phyloP scores from a whole-genome alignment of 495 filamentous ascomycete species.

The Rostrohypoxylon terebratum region DNA sequence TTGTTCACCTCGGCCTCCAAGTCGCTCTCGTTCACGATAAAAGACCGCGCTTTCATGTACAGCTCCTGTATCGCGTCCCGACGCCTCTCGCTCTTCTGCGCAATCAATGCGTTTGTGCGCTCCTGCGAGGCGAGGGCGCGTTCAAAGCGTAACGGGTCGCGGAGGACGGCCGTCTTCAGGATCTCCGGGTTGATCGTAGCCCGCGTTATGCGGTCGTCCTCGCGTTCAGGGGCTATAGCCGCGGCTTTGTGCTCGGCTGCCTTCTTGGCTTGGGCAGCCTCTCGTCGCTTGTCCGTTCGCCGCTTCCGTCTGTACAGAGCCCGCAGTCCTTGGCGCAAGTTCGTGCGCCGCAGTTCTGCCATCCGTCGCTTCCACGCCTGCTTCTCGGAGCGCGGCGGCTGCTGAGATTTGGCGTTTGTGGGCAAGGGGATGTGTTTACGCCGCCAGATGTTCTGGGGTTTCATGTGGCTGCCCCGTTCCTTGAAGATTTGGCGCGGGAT shows the following conservation, averaged over 20 bases:
- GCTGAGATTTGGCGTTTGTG: slow-evolving; percentile 35
- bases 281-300: slow-evolving; percentile 25
- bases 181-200: slow-evolving; percentile 51
- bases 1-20: slow-evolving; percentile 53
- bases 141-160: slow-evolving; percentile 53
- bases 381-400: slow-evolving; percentile 46
- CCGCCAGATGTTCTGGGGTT: slow-evolving; percentile 50
- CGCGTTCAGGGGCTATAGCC: slow-evolving; percentile 53
- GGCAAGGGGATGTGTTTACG: slow-evolving; percentile 44
- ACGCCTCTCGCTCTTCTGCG: slow-evolving; percentile 53
- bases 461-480: slow-evolving; percentile 50
- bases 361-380: slow-evolving; percentile 51
- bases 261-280: slow-evolving; percentile 23
- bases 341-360: slow-evolving; percentile 53
- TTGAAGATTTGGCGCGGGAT: slow-evolving; percentile 59
- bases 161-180: slow-evolving; percentile 43
- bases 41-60: slow-evolving; percentile 59
- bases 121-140: slow-evolving; percentile 41
- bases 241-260: slow-evolving; percentile 44
- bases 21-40: slow-evolving; percentile 60
- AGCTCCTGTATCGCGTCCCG: slow-evolving; percentile 60
- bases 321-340: slow-evolving; percentile 52
- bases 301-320: slow-evolving; percentile 56
- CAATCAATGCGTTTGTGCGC: slow-evolving; percentile 36
- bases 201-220: slow-evolving; percentile 60